phyloP scores from a whole-genome alignment of 257 asterid genomes.

The Marsdenia floribunda region DNA sequence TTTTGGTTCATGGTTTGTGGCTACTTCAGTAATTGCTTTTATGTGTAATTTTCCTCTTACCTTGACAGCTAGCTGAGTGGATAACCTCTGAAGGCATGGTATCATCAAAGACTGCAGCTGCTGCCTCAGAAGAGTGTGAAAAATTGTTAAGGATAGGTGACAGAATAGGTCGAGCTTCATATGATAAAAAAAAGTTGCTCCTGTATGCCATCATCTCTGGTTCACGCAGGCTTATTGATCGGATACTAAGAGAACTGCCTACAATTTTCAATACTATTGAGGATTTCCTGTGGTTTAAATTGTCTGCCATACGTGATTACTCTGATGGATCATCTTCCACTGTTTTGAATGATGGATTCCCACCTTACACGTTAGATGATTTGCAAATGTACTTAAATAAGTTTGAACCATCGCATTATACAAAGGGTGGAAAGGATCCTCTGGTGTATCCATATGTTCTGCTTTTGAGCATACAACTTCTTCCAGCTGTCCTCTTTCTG shows the following conservation, averaged over 20 bases:
- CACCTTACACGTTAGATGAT: slow-evolving; percentile 81
- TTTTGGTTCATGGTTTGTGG: slow-evolving; percentile 3
- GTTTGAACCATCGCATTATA: slow-evolving; percentile 87
- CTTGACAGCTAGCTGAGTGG: slow-evolving; percentile 85
- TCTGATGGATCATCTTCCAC: slow-evolving; percentile 57
- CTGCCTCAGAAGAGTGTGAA: slow-evolving; percentile 97
- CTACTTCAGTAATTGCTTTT: slow-evolving; percentile 5
- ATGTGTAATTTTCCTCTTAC: slow-evolving; percentile 12
- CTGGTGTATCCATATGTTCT: slow-evolving; percentile 90
- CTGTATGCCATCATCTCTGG: slow-evolving; percentile 83
- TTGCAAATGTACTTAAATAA: slow-evolving; percentile 82
- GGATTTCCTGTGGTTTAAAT: slow-evolving; percentile 94
- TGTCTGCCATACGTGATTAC: slow-evolving; percentile 74
- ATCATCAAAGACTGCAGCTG: slow-evolving; percentile 65
- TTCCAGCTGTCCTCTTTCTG: slow-evolving; percentile 77
- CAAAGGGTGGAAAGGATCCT: slow-evolving; percentile 96
- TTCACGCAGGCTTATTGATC: slow-evolving; percentile 79
- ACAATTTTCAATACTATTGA: slow-evolving; percentile 89
- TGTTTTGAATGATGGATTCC: slow-evolving; percentile 53
- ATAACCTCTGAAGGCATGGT: slow-evolving; percentile 83
- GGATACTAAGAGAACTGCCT: slow-evolving; percentile 85
- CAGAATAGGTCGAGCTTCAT: slow-evolving; percentile 82
- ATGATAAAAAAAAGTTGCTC: slow-evolving; percentile 86
- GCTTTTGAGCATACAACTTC: slow-evolving; percentile 86
- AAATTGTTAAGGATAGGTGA: slow-evolving; percentile 77